phyloP scores from a whole-genome alignment of 1,139 yeast genomes.

The Debaryomyces sp. region DNA sequence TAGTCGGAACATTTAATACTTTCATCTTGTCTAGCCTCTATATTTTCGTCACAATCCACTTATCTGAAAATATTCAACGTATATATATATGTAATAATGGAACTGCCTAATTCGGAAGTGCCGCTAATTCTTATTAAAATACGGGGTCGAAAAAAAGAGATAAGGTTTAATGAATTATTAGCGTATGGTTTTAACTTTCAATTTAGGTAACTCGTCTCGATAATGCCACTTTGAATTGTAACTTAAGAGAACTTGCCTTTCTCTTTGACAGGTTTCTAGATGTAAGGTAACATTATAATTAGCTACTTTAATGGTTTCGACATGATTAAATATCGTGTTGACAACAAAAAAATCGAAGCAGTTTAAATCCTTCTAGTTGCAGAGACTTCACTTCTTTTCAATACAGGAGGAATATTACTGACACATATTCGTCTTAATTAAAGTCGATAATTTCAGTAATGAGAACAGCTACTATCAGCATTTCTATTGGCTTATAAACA shows the following conservation, averaged over 20 bases:
- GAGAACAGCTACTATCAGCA: neutral
- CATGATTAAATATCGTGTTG: neutral
- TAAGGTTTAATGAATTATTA: neutral
- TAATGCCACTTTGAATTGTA: neutral
- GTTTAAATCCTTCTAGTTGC: no score
- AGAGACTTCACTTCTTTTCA: no score
- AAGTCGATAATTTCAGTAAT: neutral
- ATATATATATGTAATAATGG: neutral
- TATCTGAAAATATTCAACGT: no score
- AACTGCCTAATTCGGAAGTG: constrained; percentile 2
- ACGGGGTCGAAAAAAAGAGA: neutral
- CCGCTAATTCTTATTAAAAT: neutral
- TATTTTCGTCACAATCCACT: no score
- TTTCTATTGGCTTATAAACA: neutral
- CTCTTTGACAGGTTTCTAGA: neutral
- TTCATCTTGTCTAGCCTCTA: constrained; percentile 1
- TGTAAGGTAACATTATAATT: no score
- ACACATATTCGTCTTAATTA: no score
- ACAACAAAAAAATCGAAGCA: no score
- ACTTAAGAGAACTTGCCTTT: neutral
- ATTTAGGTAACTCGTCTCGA: neutral
- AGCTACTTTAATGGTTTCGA: no score
- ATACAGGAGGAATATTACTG: no score
- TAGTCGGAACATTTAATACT: neutral
- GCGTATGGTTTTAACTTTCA: neutral